Conservation (phyloP, 1,139 yeast genomes). For the Arxiozyma bovina region DNA sequence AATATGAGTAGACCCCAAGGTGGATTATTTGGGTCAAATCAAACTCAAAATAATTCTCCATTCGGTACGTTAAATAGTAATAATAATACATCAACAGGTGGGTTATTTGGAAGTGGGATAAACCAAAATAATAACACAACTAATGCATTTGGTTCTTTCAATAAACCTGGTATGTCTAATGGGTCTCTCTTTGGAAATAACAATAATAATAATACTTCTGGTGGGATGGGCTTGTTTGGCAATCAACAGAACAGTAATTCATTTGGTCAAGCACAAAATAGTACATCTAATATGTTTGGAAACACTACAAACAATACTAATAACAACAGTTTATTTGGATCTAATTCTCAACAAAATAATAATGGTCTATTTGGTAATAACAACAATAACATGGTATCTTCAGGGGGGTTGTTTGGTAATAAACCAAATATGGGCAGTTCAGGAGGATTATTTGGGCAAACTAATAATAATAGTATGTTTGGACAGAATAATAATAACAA, state of each 20-base stretch:
- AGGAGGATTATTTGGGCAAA: slow-evolving; percentile 30
- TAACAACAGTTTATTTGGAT: slow-evolving; percentile 1
- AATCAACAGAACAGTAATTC: slow-evolving; percentile 17
- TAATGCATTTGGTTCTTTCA: slow-evolving; percentile 11
- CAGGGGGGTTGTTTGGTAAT: slow-evolving; percentile 8
- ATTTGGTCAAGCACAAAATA: slow-evolving; percentile 21
- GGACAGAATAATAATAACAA: slow-evolving; percentile 20
- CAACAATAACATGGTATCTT: slow-evolving; percentile 2
- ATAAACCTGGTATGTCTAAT: slow-evolving; percentile 7
- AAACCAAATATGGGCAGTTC: slow-evolving; percentile 4
- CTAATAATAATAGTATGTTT: slow-evolving; percentile 10
- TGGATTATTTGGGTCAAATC: slow-evolving; percentile 21
- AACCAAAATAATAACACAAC: slow-evolving; percentile 21
- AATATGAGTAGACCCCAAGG: slow-evolving; percentile 27
- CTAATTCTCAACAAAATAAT: slow-evolving; percentile 17
- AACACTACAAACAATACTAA: slow-evolving; percentile 5
- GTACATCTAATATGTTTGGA: slow-evolving; percentile 27
- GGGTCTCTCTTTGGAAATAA: slow-evolving; percentile 31
- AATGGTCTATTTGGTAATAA: slow-evolving; percentile 23
- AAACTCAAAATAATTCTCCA: slow-evolving; percentile 4
- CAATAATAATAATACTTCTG: slow-evolving; percentile 12
- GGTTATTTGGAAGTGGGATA: slow-evolving; percentile 25
- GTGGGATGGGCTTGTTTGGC: background rate
- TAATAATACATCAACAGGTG: slow-evolving; percentile 6
- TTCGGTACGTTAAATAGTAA: slow-evolving; percentile 16